Evolutionary conservation across 2,329 filamentous ascomycete genomes (phyloP).

Genomic region (Polychaeton citri): DNA sequence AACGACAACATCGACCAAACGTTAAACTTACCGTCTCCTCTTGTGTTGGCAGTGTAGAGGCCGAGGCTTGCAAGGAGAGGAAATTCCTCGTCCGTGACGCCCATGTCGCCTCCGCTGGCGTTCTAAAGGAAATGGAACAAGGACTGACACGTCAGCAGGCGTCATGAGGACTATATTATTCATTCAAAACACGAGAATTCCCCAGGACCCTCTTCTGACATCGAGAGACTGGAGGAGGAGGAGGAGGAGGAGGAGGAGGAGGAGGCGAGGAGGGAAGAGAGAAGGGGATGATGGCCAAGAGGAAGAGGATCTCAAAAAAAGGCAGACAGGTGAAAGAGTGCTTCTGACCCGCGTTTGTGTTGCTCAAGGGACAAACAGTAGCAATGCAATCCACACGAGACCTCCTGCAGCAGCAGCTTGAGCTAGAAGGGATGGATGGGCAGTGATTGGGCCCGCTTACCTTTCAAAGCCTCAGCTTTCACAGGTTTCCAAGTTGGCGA

Average conservation of each 20-base stretch:
- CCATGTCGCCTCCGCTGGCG: constrained; percentile 9
- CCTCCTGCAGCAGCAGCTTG: background rate
- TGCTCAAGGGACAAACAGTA: background rate
- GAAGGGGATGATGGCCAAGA: background rate
- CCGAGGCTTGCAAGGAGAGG: constrained; percentile 43
- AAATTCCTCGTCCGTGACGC: constrained; percentile 32
- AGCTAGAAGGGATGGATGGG: background rate
- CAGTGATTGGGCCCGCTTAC: background rate
- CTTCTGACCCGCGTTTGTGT: background rate
- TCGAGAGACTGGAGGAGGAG: constrained; percentile 6
- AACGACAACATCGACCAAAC: no score
- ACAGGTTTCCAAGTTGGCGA: no score
- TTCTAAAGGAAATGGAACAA: background rate
- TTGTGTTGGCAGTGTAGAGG: constrained; percentile 46
- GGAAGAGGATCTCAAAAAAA: background rate
- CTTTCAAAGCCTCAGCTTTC: no score
- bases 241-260: constrained; percentile 7
- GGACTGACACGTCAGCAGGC: constrained; percentile 1
- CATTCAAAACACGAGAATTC: constrained; percentile 3
- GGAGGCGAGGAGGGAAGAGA: background rate
- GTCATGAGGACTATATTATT: background rate
- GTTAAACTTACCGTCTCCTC: constrained; percentile 50
- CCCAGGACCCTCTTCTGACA: background rate
- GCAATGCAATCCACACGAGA: background rate
- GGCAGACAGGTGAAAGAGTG: background rate